A percentile compares a stretch with the other conserved stretches of the same genome.
These are phyloP conservation scores for Cubamyces sp. DNA, from an alignment of 768 basidiomycete genomes.

Conservation along the genomic window DNA sequence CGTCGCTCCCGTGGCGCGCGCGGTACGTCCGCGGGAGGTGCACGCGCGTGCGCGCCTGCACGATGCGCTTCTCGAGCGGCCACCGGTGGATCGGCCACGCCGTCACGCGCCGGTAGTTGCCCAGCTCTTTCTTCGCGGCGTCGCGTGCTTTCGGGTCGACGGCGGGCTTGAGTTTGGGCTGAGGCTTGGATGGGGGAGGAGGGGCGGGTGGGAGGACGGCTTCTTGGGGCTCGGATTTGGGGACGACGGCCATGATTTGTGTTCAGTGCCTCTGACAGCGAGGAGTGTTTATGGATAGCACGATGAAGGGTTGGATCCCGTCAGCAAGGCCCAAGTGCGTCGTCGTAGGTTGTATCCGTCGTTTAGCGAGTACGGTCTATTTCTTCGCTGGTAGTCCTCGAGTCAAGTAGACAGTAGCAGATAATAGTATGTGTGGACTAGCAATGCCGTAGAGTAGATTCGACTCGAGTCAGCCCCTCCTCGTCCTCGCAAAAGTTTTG, in stretches of 20 bases:
- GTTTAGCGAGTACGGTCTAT: too few relatives aligned
- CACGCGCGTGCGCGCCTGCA: constrained; percentile 37
- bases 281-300: not conserved
- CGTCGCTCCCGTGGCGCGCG: constrained; percentile 40
- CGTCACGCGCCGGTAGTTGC: constrained; percentile 37
- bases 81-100: constrained; percentile 47
- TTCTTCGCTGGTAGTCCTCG: too few relatives aligned
- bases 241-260: constrained; percentile 7
- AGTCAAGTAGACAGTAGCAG: too few relatives aligned
- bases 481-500: constrained; percentile 1
- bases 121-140: constrained; percentile 36
- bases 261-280: not conserved
- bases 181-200: not conserved
- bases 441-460: too few relatives aligned
- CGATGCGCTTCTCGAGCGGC: constrained; percentile 42
- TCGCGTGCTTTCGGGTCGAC: constrained; percentile 29
- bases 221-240: constrained; percentile 23
- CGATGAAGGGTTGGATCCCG: too few relatives aligned
- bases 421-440: too few relatives aligned
- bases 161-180: not conserved
- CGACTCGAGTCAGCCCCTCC: too few relatives aligned
- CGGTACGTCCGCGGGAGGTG: constrained; percentile 47
- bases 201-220: constrained; percentile 14
- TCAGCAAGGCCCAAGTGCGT: too few relatives aligned
- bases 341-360: too few relatives aligned